Percentiles rank a stretch among this genome's conserved stretches.
These are phyloP conservation scores for Catunica adiposa DNA, from an alignment of 2,329 filamentous ascomycete genomes.

Conservation along the genomic window DNA sequence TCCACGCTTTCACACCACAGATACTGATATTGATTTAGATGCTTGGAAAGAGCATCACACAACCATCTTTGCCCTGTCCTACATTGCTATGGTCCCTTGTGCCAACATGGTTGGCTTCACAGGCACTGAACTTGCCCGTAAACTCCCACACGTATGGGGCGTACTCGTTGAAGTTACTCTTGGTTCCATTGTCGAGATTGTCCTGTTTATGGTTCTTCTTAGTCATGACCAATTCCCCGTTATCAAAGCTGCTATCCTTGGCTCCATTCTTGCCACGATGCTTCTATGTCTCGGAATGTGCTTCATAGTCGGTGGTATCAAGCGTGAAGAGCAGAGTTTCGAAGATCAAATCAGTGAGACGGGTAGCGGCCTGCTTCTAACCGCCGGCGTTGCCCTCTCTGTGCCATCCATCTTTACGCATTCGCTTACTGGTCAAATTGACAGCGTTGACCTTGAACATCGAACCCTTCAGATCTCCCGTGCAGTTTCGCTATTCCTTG, in stretches of 20 bases:
- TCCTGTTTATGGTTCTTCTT: constrained; percentile 66
- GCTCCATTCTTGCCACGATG: constrained; percentile 69
- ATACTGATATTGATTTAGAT: constrained; percentile 15
- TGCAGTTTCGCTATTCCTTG: constrained; percentile 51
- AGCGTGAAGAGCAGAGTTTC: constrained; percentile 52
- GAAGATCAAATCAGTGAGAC: constrained; percentile 63
- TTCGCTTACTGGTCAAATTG: constrained; percentile 23
- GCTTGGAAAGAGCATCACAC: constrained; percentile 22
- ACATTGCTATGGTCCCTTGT: constrained; percentile 33
- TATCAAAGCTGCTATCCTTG: constrained; percentile 68
- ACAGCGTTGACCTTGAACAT: constrained; percentile 26
- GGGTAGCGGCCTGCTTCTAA: constrained; percentile 59
- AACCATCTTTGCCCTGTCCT: constrained; percentile 31
- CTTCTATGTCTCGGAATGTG: constrained; percentile 64
- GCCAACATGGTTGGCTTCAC: constrained; percentile 32
- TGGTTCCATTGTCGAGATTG: constrained; percentile 63
- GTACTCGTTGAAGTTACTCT: constrained; percentile 42
- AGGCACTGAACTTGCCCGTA: constrained; percentile 56
- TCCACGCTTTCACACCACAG: neutral
- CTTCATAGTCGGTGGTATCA: constrained; percentile 61
- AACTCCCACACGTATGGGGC: constrained; percentile 57
- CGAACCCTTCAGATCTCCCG: constrained; percentile 52
- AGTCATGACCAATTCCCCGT: constrained; percentile 41
- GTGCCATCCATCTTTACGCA: constrained; percentile 41
- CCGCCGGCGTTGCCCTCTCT: constrained; percentile 34